Percentiles rank a stretch among this genome's conserved stretches.
Evolutionary conservation across 1,284 basidiomycete species (phyloP).

Genomic region (Apiotrichum domesticum): DNA sequence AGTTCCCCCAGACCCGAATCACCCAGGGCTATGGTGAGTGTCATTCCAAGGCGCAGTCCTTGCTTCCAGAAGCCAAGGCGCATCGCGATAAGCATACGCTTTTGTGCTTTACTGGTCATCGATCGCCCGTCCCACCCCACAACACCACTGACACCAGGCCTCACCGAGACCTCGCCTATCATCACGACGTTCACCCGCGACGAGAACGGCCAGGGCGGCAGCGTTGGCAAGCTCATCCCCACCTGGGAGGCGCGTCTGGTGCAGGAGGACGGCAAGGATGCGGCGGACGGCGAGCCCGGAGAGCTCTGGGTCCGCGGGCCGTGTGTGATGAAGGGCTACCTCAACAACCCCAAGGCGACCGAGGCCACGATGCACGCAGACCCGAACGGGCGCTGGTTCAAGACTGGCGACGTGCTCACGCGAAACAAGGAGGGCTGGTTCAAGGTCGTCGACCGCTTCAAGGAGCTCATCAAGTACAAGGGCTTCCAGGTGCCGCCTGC

Average conservation of each 20-base stretch:
- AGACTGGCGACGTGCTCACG: conserved; percentile 66
- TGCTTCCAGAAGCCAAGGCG: too few relatives aligned
- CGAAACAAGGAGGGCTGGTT: conserved; percentile 56
- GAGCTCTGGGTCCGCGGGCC: conserved; percentile 77
- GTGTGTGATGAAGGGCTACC: conserved; percentile 67
- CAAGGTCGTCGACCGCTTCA: conserved; percentile 51
- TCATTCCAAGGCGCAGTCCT: too few relatives aligned
- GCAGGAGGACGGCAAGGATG: conserved; percentile 31
- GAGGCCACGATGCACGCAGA: conserved; percentile 44
- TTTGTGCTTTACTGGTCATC: too few relatives aligned
- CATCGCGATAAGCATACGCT: too few relatives aligned
- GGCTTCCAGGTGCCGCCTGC: conserved; percentile 65
- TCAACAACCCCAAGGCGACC: conserved; percentile 64
- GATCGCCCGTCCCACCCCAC: too few relatives aligned
- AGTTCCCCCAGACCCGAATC: conserved; percentile 22
- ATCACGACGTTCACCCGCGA: conserved; percentile 22
- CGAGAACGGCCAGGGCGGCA: conserved; percentile 51
- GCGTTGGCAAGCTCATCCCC: conserved; percentile 66
- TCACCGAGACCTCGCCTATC: conserved; percentile 51
- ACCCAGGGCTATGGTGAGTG: conserved; percentile 46
- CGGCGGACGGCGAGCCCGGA: conserved; percentile 60
- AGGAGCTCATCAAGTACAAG: conserved; percentile 76
- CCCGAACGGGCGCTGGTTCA: conserved; percentile 61
- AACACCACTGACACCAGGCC: conserved; percentile 1
- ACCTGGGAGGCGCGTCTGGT: conserved; percentile 73